Conservation (phyloP, 1,139 yeast species). For the Candida neerlandica region DNA sequence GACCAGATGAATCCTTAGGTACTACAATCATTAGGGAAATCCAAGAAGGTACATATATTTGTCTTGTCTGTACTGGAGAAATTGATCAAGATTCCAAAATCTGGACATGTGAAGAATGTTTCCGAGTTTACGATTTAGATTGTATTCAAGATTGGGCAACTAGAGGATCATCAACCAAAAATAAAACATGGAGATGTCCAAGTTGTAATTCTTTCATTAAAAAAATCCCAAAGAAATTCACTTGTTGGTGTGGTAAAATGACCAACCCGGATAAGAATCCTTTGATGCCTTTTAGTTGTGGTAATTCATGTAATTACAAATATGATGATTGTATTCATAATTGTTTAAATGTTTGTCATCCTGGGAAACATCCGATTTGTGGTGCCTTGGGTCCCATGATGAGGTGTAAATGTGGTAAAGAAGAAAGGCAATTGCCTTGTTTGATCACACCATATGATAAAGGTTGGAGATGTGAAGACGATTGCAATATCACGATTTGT, state of each 20-base stretch:
- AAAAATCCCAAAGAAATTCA: conserved; percentile 60
- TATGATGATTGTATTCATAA: conserved; percentile 69
- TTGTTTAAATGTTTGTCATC: conserved; percentile 79
- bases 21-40: conserved; percentile 55
- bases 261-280: conserved; percentile 64
- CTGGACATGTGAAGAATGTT: conserved; percentile 77
- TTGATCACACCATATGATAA: conserved; percentile 64
- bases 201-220: conserved; percentile 65
- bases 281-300: conserved; percentile 83
- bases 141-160: conserved; percentile 84
- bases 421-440: conserved; percentile 69
- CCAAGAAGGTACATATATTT: conserved; percentile 67
- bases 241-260: conserved; percentile 91
- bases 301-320: conserved; percentile 69
- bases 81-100: conserved; percentile 65
- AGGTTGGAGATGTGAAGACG: conserved; percentile 70
- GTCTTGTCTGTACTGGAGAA: conserved; percentile 85
- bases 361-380: conserved; percentile 87
- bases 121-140: conserved; percentile 76
- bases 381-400: conserved; percentile 73
- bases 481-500: conserved; percentile 66
- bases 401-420: conserved; percentile 76
- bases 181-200: conserved; percentile 82
- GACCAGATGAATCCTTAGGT: conserved; percentile 32
- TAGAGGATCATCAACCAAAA: conserved; percentile 68